These are phyloP conservation scores for Ramaria sp. DNA, from an alignment of 768 basidiomycete genomes.

Conservation along the genomic window DNA sequence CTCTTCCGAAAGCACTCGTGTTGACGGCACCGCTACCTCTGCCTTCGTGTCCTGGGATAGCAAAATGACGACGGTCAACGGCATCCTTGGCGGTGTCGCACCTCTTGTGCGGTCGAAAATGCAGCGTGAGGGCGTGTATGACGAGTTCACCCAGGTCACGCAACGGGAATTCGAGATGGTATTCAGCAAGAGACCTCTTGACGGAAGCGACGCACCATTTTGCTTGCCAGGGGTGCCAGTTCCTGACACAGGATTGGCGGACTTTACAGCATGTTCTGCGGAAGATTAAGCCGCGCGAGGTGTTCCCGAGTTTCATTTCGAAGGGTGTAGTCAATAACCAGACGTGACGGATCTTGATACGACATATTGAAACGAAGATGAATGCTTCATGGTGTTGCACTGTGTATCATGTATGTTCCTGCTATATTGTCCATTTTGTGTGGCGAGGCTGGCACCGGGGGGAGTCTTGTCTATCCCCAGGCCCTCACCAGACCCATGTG, in stretches of 20 bases:
- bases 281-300: too few relatives aligned
- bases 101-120: background rate
- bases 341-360: too few relatives aligned
- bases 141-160: background rate
- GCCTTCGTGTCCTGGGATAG: constrained; percentile 4
- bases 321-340: too few relatives aligned
- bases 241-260: background rate
- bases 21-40: constrained; percentile 1
- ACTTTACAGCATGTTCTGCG: background rate
- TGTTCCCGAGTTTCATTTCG: too few relatives aligned
- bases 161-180: background rate
- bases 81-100: background rate
- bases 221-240: background rate
- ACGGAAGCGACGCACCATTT: background rate
- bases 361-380: too few relatives aligned
- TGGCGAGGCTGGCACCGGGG: too few relatives aligned
- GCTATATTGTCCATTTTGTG: too few relatives aligned
- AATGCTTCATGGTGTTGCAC: too few relatives aligned
- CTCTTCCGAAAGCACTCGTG: background rate
- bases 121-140: constrained; percentile 1
- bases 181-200: background rate
- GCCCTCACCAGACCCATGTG: too few relatives aligned
- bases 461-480: too few relatives aligned
- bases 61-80: background rate
- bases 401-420: too few relatives aligned